phyloP scores from a whole-genome alignment of 2,329 filamentous ascomycete species.

The Fusarium austroafricanum region DNA sequence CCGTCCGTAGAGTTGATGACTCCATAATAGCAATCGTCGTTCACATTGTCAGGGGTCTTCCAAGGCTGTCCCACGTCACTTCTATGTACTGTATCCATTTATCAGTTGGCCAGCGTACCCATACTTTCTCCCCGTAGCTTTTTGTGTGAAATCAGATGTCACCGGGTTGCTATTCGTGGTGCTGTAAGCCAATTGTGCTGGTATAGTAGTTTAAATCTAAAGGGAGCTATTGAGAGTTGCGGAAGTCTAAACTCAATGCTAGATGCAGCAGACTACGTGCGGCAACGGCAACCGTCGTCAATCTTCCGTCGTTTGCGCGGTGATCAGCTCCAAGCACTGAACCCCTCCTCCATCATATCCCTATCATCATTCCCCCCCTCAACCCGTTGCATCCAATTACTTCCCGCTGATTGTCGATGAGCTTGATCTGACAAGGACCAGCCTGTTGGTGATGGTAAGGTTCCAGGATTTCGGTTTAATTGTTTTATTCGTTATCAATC shows the following conservation, averaged over 20 bases:
- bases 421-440: constrained; percentile 43
- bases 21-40: constrained; percentile 9
- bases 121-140: neutral
- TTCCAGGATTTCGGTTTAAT: constrained; percentile 30
- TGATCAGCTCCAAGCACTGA: constrained; percentile 14
- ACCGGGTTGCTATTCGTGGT: constrained; percentile 15
- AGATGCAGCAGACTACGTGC: constrained; percentile 12
- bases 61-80: constrained; percentile 28
- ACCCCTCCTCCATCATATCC: constrained; percentile 20
- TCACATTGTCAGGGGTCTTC: constrained; percentile 33
- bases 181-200: neutral
- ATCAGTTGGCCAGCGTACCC: constrained; percentile 6
- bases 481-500: constrained; percentile 1
- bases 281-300: constrained; percentile 26
- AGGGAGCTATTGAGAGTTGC: constrained; percentile 14
- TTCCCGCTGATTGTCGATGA: constrained; percentile 23
- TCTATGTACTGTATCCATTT: constrained; percentile 10
- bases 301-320: constrained; percentile 16
- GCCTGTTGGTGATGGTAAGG: constrained; percentile 36
- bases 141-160: constrained; percentile 19
- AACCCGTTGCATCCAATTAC: constrained; percentile 13
- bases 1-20: constrained; percentile 23
- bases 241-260: constrained; percentile 26
- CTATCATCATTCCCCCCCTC: constrained; percentile 7
- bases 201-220: neutral